Base-by-base conservation (phyloP, 345 rosid species). In the Pistacia vera region DNA sequence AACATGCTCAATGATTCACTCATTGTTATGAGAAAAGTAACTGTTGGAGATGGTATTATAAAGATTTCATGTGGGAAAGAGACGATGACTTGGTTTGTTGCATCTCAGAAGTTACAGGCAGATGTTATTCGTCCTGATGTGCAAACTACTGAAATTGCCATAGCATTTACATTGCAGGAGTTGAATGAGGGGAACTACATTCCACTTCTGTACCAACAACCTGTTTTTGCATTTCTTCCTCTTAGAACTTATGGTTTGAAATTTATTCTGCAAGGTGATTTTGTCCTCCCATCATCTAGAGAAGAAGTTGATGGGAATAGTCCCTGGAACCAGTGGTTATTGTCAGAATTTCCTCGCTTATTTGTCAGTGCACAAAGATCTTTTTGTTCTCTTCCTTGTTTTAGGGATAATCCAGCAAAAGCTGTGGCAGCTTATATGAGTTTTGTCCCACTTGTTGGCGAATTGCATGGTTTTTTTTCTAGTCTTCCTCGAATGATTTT, bases 211-310 rank as follows among this genome's bases (percentile, higher is more conserved):
- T 85, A 82, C 69, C 88, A 82, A 75, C 98, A 95, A 76, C 98
- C 98, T 44, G 97, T 92, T 74, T 95, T 93, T 86, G 87, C 99
- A 62, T 95, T 87, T 87, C 99, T 95, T 83, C 99, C 99, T 78
- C 79, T 95, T 22, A 87, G 99, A 86, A 90, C 96, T 22, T 95
- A 95, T 68, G 99, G 99, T 75, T 82, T 95, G 76, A 95, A 93
- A 84, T 95, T 95, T 81, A 93, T 95, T 79, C 85, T 95, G 64
- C 98, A 95, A 84, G 99, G 97, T 54, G 99, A 93, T 87, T 95
- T 95, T 83, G 84, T 90, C 81, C 98, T 95, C 71, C 92, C 99
- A n/a, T 91, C 99, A 75, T 95, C 99, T 51, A 88, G 99, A 82
- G 98, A 95, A 85, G 99, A 95, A 83, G 98, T 93, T 78, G 99